Evolutionary conservation across 441 rosid species (phyloP).

Genomic region (Breynia disticha): DNA sequence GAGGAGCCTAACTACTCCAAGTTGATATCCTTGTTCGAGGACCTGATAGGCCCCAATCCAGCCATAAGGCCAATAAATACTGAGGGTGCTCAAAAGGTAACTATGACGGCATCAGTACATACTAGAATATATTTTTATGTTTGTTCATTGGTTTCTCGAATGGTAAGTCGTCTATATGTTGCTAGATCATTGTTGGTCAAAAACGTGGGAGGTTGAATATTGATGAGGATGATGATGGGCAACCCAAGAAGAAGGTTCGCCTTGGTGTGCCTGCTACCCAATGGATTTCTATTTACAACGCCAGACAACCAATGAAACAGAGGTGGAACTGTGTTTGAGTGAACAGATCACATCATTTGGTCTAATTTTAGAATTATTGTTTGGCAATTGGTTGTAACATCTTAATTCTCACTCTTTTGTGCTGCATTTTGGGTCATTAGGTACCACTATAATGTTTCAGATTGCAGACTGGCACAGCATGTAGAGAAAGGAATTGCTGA

Average conservation of each 20-base stretch:
- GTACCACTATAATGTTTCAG: slow-evolving; percentile 97
- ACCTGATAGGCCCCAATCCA: slow-evolving; percentile 77
- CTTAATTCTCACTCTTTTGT: too few relatives aligned
- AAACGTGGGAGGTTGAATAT: slow-evolving; percentile 85
- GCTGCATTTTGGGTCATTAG: slow-evolving; percentile 18
- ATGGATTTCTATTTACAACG: slow-evolving; percentile 97
- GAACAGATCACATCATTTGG: background rate
- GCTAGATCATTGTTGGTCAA: slow-evolving; percentile 83
- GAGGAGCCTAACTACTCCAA: slow-evolving; percentile 95
- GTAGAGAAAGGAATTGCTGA: slow-evolving; percentile 91
- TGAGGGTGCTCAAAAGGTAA: slow-evolving; percentile 96
- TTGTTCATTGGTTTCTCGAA: slow-evolving; percentile 2
- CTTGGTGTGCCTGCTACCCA: slow-evolving; percentile 95
- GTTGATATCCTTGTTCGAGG: slow-evolving; percentile 77
- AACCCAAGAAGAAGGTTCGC: slow-evolving; percentile 89
- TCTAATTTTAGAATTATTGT: too few relatives aligned
- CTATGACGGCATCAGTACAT: background rate
- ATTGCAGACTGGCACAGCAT: slow-evolving; percentile 87
- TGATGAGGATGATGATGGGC: slow-evolving; percentile 92
- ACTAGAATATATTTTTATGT: slow-evolving; percentile 3
- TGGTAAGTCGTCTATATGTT: slow-evolving; percentile 1
- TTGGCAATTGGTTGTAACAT: too few relatives aligned
- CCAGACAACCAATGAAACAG: slow-evolving; percentile 96
- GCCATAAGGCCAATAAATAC: slow-evolving; percentile 91
- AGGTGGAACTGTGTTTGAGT: slow-evolving; percentile 35